Evolutionary conservation across 768 basidiomycete genomes (phyloP).

Genomic region (Dictyophora rubrovolvata): DNA sequence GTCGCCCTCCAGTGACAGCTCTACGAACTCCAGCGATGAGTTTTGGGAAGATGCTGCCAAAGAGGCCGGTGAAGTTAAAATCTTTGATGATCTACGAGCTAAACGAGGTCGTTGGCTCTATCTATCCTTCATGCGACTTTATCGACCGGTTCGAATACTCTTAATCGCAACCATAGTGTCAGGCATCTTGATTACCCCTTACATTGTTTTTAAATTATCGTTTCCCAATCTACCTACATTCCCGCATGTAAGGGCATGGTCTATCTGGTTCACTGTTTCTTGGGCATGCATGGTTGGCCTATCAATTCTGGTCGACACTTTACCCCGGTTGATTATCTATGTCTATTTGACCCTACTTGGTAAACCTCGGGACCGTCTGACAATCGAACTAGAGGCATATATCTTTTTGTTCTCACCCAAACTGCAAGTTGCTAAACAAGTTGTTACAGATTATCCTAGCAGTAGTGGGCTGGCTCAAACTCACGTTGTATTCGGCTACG

Average conservation of each 20-base stretch:
- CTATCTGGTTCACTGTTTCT: constrained; percentile 57
- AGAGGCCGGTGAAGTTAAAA: constrained; percentile 22
- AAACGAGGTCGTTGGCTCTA: constrained; percentile 54
- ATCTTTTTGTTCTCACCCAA: background rate
- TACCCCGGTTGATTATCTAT: constrained; percentile 46
- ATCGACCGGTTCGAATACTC: constrained; percentile 47
- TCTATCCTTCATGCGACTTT: constrained; percentile 56
- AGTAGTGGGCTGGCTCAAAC: constrained; percentile 41
- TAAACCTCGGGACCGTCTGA: constrained; percentile 54
- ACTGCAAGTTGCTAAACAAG: background rate
- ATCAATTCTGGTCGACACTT: constrained; percentile 51
- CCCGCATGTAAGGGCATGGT: constrained; percentile 51
- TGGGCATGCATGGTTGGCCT: constrained; percentile 57
- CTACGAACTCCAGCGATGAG: constrained; percentile 55
- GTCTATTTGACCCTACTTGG: constrained; percentile 41
- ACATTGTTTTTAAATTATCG: constrained; percentile 55
- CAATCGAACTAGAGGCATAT: constrained; percentile 58
- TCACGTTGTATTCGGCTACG: constrained; percentile 56
- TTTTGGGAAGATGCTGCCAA: constrained; percentile 70
- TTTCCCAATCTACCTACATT: constrained; percentile 40
- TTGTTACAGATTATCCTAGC: constrained; percentile 1
- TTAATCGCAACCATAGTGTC: constrained; percentile 49
- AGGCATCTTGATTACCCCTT: constrained; percentile 57
- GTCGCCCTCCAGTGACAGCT: constrained; percentile 11
- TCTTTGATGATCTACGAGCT: constrained; percentile 31